Evolutionary conservation across 2,329 filamentous ascomycete genomes (phyloP).

Genomic region (Penicillium palitans): DNA sequence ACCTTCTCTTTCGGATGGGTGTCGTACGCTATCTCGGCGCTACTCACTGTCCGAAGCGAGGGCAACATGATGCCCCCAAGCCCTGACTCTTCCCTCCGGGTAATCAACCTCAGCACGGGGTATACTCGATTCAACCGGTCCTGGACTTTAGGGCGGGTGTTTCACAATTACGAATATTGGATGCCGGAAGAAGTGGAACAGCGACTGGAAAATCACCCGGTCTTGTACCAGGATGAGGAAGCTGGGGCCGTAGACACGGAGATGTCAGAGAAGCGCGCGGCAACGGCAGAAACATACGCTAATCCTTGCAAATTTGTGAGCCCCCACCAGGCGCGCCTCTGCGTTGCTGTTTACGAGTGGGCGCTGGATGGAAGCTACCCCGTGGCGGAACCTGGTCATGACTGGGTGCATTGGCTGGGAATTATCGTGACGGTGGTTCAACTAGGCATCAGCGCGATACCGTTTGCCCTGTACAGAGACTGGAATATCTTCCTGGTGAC

Average conservation of each 20-base stretch:
- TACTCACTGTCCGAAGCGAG: constrained; percentile 36
- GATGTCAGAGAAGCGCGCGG: constrained; percentile 10
- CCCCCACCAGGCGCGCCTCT: not conserved
- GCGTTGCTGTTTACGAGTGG: constrained; percentile 21
- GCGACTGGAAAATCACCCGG: constrained; percentile 6
- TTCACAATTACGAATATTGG: constrained; percentile 45
- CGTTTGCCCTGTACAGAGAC: constrained; percentile 33
- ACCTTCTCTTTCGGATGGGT: constrained; percentile 47
- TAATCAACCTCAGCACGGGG: constrained; percentile 42
- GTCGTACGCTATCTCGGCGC: constrained; percentile 34
- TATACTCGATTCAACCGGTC: constrained; percentile 42
- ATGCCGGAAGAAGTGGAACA: constrained; percentile 4
- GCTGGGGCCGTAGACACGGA: not conserved
- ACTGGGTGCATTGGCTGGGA: constrained; percentile 25
- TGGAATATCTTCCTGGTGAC: constrained; percentile 48
- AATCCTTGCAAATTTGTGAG: not conserved
- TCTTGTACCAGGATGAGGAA: not conserved
- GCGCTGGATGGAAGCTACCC: not conserved
- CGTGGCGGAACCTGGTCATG: not conserved
- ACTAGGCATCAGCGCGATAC: constrained; percentile 39
- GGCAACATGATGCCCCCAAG: constrained; percentile 35
- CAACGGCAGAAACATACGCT: not conserved
- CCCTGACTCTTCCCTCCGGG: constrained; percentile 32
- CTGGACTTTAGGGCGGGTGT: constrained; percentile 48
- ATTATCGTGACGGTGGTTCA: constrained; percentile 25